phyloP scores from a whole-genome alignment of 768 basidiomycete species.

The Cantharellus cinnabarinus region DNA sequence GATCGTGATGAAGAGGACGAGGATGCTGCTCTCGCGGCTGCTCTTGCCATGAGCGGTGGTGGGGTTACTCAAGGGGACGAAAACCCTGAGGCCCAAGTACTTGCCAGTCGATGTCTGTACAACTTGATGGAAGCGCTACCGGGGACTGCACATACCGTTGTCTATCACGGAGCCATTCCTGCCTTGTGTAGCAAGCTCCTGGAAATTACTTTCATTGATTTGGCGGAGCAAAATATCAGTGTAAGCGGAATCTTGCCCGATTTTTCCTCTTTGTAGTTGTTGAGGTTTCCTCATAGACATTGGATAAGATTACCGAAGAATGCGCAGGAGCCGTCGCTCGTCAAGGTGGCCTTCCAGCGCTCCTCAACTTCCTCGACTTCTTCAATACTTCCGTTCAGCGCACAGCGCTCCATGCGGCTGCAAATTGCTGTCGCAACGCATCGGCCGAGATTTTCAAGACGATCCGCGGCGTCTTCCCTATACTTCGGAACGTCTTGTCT shows the following conservation, averaged over 20 bases:
- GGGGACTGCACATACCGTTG: conserved; percentile 90
- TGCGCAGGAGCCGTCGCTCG: conserved; percentile 90
- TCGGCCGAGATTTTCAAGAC: conserved; percentile 74
- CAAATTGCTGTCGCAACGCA: conserved; percentile 90
- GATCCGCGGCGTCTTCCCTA: conserved; percentile 67
- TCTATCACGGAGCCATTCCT: conserved; percentile 95
- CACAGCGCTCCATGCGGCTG: conserved; percentile 87
- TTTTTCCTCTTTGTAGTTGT: conserved; percentile 1
- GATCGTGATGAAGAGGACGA: conserved; percentile 40
- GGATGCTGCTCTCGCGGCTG: conserved; percentile 76
- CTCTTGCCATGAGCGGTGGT: conserved; percentile 57
- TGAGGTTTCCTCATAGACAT: conserved; percentile 36
- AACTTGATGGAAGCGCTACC: conserved; percentile 99
- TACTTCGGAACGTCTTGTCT: conserved; percentile 74
- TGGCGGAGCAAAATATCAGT: conserved; percentile 93
- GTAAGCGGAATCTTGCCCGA: conserved; percentile 31
- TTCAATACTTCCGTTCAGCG: conserved; percentile 96
- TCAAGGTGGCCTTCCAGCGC: conserved; percentile 81
- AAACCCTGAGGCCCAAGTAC: conserved; percentile 65
- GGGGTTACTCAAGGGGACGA: conserved; percentile 56
- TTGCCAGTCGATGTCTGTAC: conserved; percentile 90
- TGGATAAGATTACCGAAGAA: conserved; percentile 97
- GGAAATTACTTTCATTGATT: conserved; percentile 93
- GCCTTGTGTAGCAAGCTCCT: conserved; percentile 92
- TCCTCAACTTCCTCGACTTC: conserved; percentile 93